These are phyloP conservation scores for Wickerhamiella sorbophila DNA, from an alignment of 805 yeast genomes.

Conservation along the genomic window DNA sequence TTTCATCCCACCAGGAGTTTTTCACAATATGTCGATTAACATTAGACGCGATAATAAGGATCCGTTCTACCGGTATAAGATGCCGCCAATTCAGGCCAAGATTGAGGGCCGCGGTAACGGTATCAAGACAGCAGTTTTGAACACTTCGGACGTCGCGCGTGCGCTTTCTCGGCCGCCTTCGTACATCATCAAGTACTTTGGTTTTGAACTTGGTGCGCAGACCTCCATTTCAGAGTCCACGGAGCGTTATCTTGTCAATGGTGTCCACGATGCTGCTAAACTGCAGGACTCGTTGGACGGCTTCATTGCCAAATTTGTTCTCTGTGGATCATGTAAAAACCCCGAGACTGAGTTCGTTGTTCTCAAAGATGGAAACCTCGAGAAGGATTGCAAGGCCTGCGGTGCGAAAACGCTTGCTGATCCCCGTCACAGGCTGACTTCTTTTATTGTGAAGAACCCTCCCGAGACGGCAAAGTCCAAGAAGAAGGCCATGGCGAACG, in stretches of 20 bases:
- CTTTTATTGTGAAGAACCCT: constrained; percentile 83
- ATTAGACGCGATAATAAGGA: constrained; percentile 95
- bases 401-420: constrained; percentile 80
- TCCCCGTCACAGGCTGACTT: constrained; percentile 71
- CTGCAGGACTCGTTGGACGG: constrained; percentile 92
- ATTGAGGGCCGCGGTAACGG: constrained; percentile 99
- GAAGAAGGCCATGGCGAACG: constrained; percentile 77
- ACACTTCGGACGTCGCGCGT: constrained; percentile 83
- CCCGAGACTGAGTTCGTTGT: constrained; percentile 91
- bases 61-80: constrained; percentile 97
- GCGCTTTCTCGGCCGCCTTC: constrained; percentile 88
- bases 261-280: constrained; percentile 80
- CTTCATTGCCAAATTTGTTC: constrained; percentile 80
- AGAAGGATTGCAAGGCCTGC: constrained; percentile 95
- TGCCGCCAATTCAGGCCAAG: constrained; percentile 96
- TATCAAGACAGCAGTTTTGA: constrained; percentile 87
- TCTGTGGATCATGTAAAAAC: constrained; percentile 89
- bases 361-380: constrained; percentile 57
- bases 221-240: constrained; percentile 64
- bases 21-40: constrained; percentile 36
- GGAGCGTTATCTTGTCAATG: constrained; percentile 86
- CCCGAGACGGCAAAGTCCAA: constrained; percentile 32
- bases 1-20: not conserved
- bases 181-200: constrained; percentile 86
- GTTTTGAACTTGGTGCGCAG: constrained; percentile 94